A percentile compares a stretch with the other conserved stretches of the same genome.
phyloP scores from a whole-genome alignment of 2,329 filamentous ascomycete genomes.

The Trichoderma cornu-damae region DNA sequence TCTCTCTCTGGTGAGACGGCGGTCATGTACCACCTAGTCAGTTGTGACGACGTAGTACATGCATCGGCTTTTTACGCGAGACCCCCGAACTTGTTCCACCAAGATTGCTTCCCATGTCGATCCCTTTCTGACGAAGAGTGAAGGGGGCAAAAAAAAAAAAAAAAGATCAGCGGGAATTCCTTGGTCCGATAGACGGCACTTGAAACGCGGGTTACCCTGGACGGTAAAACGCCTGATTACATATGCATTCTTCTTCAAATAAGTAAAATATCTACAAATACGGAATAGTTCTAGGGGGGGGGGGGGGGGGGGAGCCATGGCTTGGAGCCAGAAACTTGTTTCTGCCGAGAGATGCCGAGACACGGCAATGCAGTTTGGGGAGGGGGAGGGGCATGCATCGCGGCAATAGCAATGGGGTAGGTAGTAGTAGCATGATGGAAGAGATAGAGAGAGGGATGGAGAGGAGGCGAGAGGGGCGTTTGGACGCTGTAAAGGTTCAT shows the following conservation, averaged over 20 bases:
- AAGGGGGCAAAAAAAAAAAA: not conserved
- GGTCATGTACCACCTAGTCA: not conserved
- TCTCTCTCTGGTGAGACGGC: not conserved
- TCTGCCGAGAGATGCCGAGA: not conserved
- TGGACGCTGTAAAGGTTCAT: not conserved
- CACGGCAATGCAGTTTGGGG: not conserved
- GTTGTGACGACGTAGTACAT: slow-evolving; percentile 2
- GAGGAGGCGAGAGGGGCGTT: not conserved
- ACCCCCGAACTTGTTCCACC: slow-evolving; percentile 1
- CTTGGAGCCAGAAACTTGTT: too few relatives aligned
- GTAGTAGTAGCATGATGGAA: too few relatives aligned
- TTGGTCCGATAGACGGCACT: slow-evolving; percentile 10
- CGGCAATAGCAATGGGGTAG: not conserved
- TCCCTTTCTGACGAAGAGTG: not conserved
- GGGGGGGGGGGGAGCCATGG: too few relatives aligned
- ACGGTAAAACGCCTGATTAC: slow-evolving; percentile 2
- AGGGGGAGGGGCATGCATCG: not conserved
- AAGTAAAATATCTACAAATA: slow-evolving; percentile 4
- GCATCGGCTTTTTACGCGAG: slow-evolving; percentile 15
- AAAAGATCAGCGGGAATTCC: not conserved
- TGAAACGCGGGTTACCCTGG: slow-evolving; percentile 9
- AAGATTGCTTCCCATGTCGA: slow-evolving; percentile 6
- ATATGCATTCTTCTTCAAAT: not conserved
- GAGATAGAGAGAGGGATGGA: not conserved
- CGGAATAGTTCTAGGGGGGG: slow-evolving; percentile 1